These are phyloP conservation scores for Mrakia frigida DNA, from an alignment of 768 basidiomycete genomes.

Conservation along the genomic window DNA sequence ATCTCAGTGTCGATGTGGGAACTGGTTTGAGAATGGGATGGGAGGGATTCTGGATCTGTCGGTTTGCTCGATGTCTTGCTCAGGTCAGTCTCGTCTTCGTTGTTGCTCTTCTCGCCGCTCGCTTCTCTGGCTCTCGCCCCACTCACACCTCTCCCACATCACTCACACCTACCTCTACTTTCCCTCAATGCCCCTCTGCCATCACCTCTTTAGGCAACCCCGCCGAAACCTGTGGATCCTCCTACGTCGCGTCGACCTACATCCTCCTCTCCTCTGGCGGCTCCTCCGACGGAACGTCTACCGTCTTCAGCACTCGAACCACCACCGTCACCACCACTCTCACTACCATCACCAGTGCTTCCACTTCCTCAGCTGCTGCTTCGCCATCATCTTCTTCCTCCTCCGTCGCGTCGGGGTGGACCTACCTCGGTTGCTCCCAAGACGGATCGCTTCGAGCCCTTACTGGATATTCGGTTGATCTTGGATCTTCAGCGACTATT, in stretches of 20 bases:
- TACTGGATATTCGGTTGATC: not conserved
- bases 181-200: not conserved
- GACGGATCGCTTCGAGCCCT: not conserved
- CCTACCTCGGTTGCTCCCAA: not conserved
- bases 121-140: not conserved
- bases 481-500: constrained; percentile 2
- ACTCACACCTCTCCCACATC: no score
- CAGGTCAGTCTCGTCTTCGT: not conserved
- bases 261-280: not conserved
- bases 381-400: not conserved
- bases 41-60: not conserved
- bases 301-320: not conserved
- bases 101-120: not conserved
- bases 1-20: not conserved
- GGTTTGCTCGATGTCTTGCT: not conserved
- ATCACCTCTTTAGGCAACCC: not conserved
- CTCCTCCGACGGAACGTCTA: not conserved
- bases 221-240: not conserved
- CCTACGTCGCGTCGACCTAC: not conserved
- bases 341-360: not conserved
- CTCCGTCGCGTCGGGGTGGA: not conserved
- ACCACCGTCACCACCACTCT: not conserved
- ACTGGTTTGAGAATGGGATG: not conserved
- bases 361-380: not conserved
- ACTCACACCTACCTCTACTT: no score